These are phyloP conservation scores for Aspergillus sp. DNA, from an alignment of 2,329 filamentous ascomycete genomes.

Conservation along the genomic window DNA sequence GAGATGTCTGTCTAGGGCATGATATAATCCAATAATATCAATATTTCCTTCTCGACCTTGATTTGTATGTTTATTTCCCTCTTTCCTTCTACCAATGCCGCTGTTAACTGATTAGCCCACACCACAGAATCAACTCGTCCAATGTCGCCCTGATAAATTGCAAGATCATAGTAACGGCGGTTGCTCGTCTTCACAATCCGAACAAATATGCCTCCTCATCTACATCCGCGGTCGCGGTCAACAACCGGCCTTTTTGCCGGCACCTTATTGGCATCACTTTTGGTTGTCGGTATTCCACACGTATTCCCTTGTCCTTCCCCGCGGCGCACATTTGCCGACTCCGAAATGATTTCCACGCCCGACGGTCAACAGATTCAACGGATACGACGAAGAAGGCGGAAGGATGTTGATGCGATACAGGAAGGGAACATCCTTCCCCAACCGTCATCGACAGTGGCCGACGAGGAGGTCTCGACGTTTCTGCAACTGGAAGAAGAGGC, in stretches of 20 bases:
- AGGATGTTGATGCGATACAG: slow-evolving; percentile 24
- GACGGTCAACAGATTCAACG: slow-evolving; percentile 46
- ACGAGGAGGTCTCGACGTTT: slow-evolving; percentile 48
- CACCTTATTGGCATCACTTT: slow-evolving; percentile 85
- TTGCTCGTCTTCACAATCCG: neutral
- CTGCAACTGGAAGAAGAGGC: slow-evolving; percentile 44
- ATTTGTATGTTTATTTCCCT: neutral
- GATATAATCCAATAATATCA: neutral
- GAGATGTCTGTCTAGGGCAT: slow-evolving; percentile 8
- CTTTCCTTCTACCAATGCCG: neutral
- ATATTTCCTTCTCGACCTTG: neutral
- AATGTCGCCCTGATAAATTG: slow-evolving; percentile 11
- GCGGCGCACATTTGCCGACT: slow-evolving; percentile 72
- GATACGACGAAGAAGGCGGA: slow-evolving; percentile 37
- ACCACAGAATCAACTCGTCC: slow-evolving; percentile 4
- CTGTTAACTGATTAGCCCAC: slow-evolving; percentile 7
- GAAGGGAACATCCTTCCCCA: slow-evolving; percentile 16
- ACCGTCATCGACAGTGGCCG: slow-evolving; percentile 19
- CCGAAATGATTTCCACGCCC: slow-evolving; percentile 44
- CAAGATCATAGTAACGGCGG: neutral
- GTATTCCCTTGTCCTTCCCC: slow-evolving; percentile 87
- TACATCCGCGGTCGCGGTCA: slow-evolving; percentile 90
- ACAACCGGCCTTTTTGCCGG: slow-evolving; percentile 93
- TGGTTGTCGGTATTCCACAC: slow-evolving; percentile 89
- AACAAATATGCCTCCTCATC: slow-evolving; percentile 70